A percentile compares a stretch with the other conserved stretches of the same genome.
Evolutionary conservation across 192 early-diverging fungal genomes (phyloP).

Genomic region (Endogone sp.): DNA sequence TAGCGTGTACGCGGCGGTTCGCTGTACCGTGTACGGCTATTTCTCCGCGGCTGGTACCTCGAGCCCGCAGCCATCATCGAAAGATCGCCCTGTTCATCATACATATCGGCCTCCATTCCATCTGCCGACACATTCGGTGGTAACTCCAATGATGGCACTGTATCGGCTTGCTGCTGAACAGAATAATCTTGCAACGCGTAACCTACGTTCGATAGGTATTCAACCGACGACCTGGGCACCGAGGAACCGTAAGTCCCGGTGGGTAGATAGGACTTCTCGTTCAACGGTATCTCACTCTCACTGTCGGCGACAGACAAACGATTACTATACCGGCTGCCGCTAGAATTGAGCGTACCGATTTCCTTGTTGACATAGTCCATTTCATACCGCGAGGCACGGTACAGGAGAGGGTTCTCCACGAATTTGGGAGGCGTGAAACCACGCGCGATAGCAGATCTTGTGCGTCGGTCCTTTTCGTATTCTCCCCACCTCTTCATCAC

Average conservation of each 20-base stretch:
- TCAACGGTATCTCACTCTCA: not conserved
- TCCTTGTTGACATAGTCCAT: not conserved
- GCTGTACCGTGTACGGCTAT: no score
- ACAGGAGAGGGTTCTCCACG: not conserved
- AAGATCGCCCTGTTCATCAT: not conserved
- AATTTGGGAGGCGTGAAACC: not conserved
- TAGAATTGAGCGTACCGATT: not conserved
- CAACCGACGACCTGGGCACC: not conserved
- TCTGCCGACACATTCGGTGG: not conserved
- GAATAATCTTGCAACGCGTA: not conserved
- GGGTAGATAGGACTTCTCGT: not conserved
- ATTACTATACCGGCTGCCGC: not conserved
- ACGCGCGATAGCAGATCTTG: not conserved
- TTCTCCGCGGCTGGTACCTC: no score
- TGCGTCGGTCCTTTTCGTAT: conserved; percentile 57
- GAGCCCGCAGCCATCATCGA: not conserved
- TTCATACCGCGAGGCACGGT: not conserved
- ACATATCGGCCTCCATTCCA: not conserved
- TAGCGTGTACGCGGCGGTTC: no score
- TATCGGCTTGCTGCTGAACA: not conserved
- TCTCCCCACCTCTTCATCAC: conserved; percentile 80
- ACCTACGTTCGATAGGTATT: not conserved
- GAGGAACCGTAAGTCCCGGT: not conserved
- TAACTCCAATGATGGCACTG: not conserved
- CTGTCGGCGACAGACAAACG: not conserved